A percentile compares a stretch with the other conserved stretches of the same genome.
These are phyloP conservation scores for Xylaria sp. DNA, from an alignment of 2,329 filamentous ascomycete species.

Conservation along the genomic window DNA sequence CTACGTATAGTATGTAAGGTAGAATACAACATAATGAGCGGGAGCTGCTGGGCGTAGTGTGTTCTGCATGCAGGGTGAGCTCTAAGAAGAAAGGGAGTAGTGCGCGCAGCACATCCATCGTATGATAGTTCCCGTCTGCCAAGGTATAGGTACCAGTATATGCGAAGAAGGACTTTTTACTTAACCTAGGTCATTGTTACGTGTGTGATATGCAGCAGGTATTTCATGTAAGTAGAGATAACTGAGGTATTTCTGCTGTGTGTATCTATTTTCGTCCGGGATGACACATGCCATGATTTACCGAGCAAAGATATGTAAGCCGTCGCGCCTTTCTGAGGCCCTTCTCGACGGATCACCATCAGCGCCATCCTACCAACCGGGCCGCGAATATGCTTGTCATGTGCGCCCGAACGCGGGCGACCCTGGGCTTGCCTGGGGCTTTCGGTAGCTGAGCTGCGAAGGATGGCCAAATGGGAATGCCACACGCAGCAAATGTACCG, in stretches of 20 bases:
- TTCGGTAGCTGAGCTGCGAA: slow-evolving; percentile 29
- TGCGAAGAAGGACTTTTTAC: slow-evolving; percentile 5
- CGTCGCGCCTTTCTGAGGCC: slow-evolving; percentile 10
- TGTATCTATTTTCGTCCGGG: slow-evolving; percentile 23
- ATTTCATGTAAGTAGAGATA: not conserved
- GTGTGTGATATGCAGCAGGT: slow-evolving; percentile 10
- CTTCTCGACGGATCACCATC: slow-evolving; percentile 18
- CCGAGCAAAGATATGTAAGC: slow-evolving; percentile 15
- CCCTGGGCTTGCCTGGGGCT: slow-evolving; percentile 29
- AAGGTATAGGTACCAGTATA: slow-evolving; percentile 18
- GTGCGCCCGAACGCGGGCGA: slow-evolving; percentile 30
- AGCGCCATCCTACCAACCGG: slow-evolving; percentile 30
- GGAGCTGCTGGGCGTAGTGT: not conserved
- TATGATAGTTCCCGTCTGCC: slow-evolving; percentile 23
- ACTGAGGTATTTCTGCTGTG: slow-evolving; percentile 29
- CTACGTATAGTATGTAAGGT: not conserved
- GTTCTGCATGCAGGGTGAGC: not conserved
- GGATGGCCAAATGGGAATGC: slow-evolving; percentile 22
- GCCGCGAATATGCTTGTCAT: slow-evolving; percentile 35
- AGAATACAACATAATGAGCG: not conserved
- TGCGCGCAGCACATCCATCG: slow-evolving; percentile 22
- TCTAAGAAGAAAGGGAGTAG: slow-evolving; percentile 6
- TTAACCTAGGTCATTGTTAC: slow-evolving; percentile 12
- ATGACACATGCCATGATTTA: slow-evolving; percentile 20
- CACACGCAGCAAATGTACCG: slow-evolving; percentile 16